These are phyloP conservation scores for Beauveria brongniartii DNA, from an alignment of 2,329 filamentous ascomycete genomes.

Conservation along the genomic window DNA sequence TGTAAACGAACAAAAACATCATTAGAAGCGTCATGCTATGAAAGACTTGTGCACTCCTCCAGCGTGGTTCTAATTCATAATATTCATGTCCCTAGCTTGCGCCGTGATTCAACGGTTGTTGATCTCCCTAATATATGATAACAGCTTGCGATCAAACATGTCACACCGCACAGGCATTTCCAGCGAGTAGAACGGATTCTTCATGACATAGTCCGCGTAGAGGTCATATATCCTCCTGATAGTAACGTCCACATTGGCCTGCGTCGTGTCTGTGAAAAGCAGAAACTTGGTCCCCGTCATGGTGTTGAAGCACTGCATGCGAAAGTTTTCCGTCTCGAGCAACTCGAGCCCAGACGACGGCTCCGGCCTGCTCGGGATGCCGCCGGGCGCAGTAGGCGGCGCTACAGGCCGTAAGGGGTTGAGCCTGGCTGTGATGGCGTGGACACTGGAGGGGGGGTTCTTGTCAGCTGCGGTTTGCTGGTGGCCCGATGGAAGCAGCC, in stretches of 20 bases:
- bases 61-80: not conserved
- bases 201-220: constrained; percentile 97
- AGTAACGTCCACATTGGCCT: constrained; percentile 77
- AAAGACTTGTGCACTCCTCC: not conserved
- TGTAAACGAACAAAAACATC: not conserved
- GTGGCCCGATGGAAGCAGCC: not conserved
- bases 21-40: not conserved
- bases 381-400: constrained; percentile 27
- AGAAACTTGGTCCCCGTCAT: constrained; percentile 92
- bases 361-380: constrained; percentile 44
- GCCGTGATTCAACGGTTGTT: constrained; percentile 42
- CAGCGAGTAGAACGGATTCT: constrained; percentile 96
- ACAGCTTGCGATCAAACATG: constrained; percentile 81
- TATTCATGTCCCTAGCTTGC: not conserved
- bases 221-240: constrained; percentile 85
- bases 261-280: constrained; percentile 83
- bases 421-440: constrained; percentile 59
- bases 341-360: constrained; percentile 77
- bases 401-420: constrained; percentile 41
- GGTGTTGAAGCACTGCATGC: constrained; percentile 92
- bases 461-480: constrained; percentile 2
- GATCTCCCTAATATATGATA: constrained; percentile 68
- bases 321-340: constrained; percentile 88
- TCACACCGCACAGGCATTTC: constrained; percentile 98
- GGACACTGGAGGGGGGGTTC: constrained; percentile 39